Conservation (phyloP, 148 eudicot species). For the Chenopodium suecicum region DNA sequence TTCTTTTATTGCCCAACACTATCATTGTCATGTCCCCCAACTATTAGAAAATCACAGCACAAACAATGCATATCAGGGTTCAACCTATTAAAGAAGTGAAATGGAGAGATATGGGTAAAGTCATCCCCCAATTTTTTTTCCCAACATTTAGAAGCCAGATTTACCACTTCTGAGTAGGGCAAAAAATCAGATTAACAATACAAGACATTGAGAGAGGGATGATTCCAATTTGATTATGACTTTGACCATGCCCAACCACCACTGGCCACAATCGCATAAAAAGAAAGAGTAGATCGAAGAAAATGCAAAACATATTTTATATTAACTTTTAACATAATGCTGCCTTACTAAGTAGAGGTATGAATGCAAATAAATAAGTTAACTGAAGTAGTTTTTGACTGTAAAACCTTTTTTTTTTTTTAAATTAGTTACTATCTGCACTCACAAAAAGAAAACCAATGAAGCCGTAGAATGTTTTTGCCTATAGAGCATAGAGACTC, state of each 20-base stretch:
- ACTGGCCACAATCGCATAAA: background rate
- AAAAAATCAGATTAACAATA: too few relatives aligned
- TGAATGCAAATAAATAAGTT: background rate
- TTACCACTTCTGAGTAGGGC: too few relatives aligned
- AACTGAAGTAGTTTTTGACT: background rate
- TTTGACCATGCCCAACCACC: too few relatives aligned
- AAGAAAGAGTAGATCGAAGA: too few relatives aligned
- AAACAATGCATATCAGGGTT: background rate
- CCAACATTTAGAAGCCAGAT: background rate
- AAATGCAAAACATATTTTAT: too few relatives aligned
- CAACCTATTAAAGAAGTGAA: background rate
- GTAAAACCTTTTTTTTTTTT: background rate
- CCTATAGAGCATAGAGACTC: background rate
- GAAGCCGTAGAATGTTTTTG: background rate
- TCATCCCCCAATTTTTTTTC: background rate
- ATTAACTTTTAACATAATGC: background rate
- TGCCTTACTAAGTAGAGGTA: background rate
- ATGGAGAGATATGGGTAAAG: background rate
- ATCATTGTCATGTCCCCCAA: background rate
- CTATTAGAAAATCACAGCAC: background rate
- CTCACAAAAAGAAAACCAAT: background rate
- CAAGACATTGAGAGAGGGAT: too few relatives aligned
- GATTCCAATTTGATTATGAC: too few relatives aligned
- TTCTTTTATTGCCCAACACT: background rate
- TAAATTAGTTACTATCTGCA: background rate